Evolutionary conservation across 23 red algal genomes (phyloP), one percentile per base, ranked within the genome.

Genomic region (Cyanidiococcus yangmingshanensis): DNA sequence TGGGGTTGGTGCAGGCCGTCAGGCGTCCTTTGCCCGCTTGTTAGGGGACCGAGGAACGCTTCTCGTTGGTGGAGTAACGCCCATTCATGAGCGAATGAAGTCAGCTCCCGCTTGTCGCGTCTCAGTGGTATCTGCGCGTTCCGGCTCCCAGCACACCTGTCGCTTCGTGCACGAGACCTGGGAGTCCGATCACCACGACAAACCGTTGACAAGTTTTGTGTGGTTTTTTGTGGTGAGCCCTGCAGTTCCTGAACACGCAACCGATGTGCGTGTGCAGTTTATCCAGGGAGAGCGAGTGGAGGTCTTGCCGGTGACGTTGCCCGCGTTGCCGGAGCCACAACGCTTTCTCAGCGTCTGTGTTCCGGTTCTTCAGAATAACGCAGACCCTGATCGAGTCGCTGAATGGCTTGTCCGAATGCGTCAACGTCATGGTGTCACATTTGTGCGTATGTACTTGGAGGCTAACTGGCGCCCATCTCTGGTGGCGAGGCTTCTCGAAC

Each of bases 81-180:
- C 45, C 7, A 54, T 54, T 15, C 12, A 7, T 15, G 45, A 7
- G 21, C 45, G 12, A 54, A 7, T 7, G 21, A 21, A 15, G 45
- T 21, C 45, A 21, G 12, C 45, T 7, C 45, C 45, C 21, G 45
- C 45, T 21, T 54, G 45, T 54, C 45, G 45, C 45, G 12, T 35
- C 7, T 29, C 16, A 71, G 63, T 71, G 12, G n/a, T 35, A 29
- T 3, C 32, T 7, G 12, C 63, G 7, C n/a, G n/a, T 3, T 27
- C 16, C 27, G 63, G 3, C 63, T 35, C n/a, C 27, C 16, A 2
- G 16, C 27, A 71, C 63, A 7, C n/a, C 12, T 71, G 63, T 35
- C n/a, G n/a, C n/a, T 71, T 71, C 32, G n/a, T 71, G 12, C 63
- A 71, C n/a, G 63, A 71, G 27, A 71, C n/a, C 63, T 71, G 63